Evolutionary conservation across 495 filamentous ascomycete species (phyloP).

Genomic region (Cairneyella variabilis): DNA sequence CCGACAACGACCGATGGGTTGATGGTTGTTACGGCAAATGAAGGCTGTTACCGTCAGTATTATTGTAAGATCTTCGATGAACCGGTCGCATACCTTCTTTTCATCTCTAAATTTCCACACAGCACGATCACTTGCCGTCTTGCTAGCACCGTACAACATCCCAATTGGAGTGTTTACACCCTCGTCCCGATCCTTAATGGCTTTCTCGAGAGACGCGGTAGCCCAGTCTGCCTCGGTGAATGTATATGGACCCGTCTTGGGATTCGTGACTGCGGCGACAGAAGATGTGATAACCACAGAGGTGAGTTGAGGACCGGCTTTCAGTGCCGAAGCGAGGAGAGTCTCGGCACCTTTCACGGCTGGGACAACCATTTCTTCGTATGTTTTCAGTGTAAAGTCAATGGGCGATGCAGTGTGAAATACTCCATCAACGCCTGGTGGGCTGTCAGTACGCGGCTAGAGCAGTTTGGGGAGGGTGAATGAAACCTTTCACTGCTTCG

Average conservation of each 20-base stretch:
- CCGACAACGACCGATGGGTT: conserved; percentile 26
- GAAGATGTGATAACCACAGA: conserved; percentile 28
- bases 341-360: conserved; percentile 22
- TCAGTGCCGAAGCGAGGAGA: conserved; percentile 23
- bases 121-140: conserved; percentile 24
- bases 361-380: conserved; percentile 16
- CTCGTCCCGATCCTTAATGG: conserved; percentile 4
- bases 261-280: conserved; percentile 17
- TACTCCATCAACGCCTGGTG: conserved; percentile 25
- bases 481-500: conserved; percentile 29
- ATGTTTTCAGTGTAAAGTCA: conserved; percentile 13
- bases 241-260: conserved; percentile 16
- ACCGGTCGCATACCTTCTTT: conserved; percentile 16
- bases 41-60: conserved; percentile 16
- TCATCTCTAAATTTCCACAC: conserved; percentile 26
- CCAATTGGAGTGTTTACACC: conserved; percentile 4
- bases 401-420: conserved; percentile 30
- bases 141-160: conserved; percentile 26
- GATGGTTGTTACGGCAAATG: conserved; percentile 23
- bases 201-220: conserved; percentile 2
- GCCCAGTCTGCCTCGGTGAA: conserved; percentile 21
- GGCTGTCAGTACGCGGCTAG: background rate
- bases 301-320: conserved; percentile 25
- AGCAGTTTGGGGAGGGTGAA: background rate
- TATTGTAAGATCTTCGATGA: background rate